phyloP scores from a whole-genome alignment of 306 rosid genomes.

The Lupinus albus region DNA sequence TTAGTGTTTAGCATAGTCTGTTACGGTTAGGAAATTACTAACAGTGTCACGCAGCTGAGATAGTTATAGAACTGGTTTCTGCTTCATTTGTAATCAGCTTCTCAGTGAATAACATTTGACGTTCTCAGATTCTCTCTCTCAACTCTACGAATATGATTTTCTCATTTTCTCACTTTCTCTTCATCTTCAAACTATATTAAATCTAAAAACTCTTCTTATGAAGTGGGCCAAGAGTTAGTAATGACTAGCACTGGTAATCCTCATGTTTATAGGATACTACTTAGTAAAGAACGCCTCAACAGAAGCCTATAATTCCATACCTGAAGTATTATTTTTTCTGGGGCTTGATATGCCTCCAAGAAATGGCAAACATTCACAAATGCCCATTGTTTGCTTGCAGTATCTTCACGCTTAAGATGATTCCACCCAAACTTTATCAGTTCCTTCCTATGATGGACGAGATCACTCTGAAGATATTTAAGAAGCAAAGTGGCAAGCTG shows the following conservation, averaged over 20 bases:
- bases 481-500: constrained; percentile 98
- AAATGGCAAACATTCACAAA: constrained; percentile 99
- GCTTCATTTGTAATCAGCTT: no score
- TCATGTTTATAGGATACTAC: constrained; percentile 16
- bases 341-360: constrained; percentile 99
- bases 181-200: background rate
- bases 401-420: constrained; percentile 99
- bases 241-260: constrained; percentile 22
- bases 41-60: no score
- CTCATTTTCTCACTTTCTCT: no score
- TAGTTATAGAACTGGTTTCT: no score
- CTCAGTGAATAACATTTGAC: no score
- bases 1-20: no score
- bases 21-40: no score
- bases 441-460: constrained; percentile 96
- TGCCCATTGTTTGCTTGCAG: constrained; percentile 99
- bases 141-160: no score
- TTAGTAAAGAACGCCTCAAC: constrained; percentile 2
- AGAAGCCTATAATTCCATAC: constrained; percentile 44
- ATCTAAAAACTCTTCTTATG: background rate
- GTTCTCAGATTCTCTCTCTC: no score
- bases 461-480: constrained; percentile 95
- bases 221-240: constrained; percentile 7
- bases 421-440: constrained; percentile 99
- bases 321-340: constrained; percentile 98